Evolutionary conservation across 2,329 filamentous ascomycete genomes (phyloP).

Genomic region (Verticillium klebahnii): DNA sequence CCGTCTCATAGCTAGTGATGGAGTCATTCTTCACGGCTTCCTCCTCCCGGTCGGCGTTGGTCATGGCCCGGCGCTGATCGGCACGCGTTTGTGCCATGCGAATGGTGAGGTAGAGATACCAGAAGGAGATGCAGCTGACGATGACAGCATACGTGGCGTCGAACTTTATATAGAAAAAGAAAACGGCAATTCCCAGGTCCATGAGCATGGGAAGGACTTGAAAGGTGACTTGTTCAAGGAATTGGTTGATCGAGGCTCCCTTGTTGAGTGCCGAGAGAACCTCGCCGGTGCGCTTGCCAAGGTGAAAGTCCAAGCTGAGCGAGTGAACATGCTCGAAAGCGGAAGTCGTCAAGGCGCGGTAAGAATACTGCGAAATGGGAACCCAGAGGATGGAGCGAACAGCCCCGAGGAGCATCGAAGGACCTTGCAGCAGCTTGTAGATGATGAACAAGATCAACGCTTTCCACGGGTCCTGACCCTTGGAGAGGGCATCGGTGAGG

Average conservation of each 20-base stretch:
- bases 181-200: conserved; percentile 80
- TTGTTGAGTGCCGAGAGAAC: conserved; percentile 95
- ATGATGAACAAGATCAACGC: conserved; percentile 65
- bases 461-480: conserved; percentile 58
- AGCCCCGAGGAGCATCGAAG: conserved; percentile 81
- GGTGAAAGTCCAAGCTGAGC: conserved; percentile 91
- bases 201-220: conserved; percentile 93
- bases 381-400: conserved; percentile 86
- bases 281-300: conserved; percentile 94
- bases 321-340: conserved; percentile 97
- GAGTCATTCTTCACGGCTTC: conserved; percentile 98
- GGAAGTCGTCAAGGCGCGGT: conserved; percentile 87
- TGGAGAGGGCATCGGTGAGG: conserved; percentile 67
- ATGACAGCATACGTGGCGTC: conserved; percentile 76
- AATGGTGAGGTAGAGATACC: conserved; percentile 94
- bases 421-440: conserved; percentile 79
- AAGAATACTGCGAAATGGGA: conserved; percentile 94
- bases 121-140: conserved; percentile 85
- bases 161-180: conserved; percentile 72
- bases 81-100: conserved; percentile 92
- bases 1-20: conserved; percentile 95
- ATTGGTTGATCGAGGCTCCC: conserved; percentile 91
- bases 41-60: conserved; percentile 89
- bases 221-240: conserved; percentile 94
- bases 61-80: conserved; percentile 87